phyloP scores from a whole-genome alignment of 306 rosid species.

The Cicer bijugum region DNA sequence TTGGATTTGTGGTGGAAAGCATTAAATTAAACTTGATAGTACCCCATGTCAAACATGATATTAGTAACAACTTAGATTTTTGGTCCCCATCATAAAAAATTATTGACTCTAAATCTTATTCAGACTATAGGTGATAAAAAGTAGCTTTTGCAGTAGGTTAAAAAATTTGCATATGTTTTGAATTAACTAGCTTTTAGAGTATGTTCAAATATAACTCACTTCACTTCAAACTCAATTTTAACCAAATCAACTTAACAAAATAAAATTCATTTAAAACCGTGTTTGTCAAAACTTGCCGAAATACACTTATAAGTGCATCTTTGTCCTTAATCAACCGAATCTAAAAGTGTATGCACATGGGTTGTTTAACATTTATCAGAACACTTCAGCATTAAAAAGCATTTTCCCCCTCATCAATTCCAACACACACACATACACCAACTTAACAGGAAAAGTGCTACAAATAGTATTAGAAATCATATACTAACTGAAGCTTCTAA shows the following conservation, averaged over 20 bases:
- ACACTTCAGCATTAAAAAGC: slow-evolving; percentile 8
- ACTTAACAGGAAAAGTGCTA: background rate
- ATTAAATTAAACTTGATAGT: background rate
- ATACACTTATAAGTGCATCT: slow-evolving; percentile 2
- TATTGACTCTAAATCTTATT: background rate
- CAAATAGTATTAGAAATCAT: background rate
- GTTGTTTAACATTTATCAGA: slow-evolving; percentile 4
- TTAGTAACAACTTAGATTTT: background rate
- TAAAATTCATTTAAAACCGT: background rate
- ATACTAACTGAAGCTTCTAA: too few relatives aligned
- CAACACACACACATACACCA: slow-evolving; percentile 12
- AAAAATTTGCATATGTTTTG: background rate
- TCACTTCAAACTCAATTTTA: background rate
- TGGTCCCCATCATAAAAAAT: background rate
- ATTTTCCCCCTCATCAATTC: slow-evolving; percentile 21
- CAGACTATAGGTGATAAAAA: background rate
- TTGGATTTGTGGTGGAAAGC: background rate
- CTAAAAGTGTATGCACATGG: slow-evolving; percentile 12
- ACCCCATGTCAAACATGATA: background rate
- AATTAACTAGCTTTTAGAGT: background rate
- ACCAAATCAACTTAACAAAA: background rate
- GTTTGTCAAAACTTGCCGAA: background rate
- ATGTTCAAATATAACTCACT: background rate
- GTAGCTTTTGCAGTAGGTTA: background rate
- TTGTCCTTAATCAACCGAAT: slow-evolving; percentile 17